Evolutionary conservation across 768 basidiomycete genomes (phyloP).

Genomic region (Mycena galopus): DNA sequence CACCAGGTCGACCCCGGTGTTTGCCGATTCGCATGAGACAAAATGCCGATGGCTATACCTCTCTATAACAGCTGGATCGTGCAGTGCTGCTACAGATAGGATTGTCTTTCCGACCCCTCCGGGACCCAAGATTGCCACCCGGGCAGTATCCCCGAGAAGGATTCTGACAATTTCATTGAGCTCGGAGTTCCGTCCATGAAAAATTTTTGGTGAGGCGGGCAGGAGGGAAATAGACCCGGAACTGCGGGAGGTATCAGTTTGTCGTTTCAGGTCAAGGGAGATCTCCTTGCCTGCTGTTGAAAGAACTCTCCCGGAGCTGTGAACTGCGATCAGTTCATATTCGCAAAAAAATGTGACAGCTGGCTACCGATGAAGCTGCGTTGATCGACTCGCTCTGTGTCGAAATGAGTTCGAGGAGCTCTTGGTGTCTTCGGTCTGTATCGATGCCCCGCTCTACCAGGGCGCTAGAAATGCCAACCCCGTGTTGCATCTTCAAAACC

Average conservation of each 20-base stretch:
- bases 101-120: no score
- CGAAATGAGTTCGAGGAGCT: conserved; percentile 4
- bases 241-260: no score
- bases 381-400: conserved; percentile 3
- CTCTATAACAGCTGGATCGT: neutral
- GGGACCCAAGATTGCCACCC: no score
- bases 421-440: conserved; percentile 4
- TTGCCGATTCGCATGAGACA: conserved; percentile 11
- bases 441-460: conserved; percentile 1
- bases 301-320: conserved; percentile 1
- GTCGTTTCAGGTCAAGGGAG: no score
- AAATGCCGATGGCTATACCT: conserved; percentile 2
- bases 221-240: no score
- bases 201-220: no score
- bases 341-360: neutral
- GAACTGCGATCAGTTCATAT: conserved; percentile 1
- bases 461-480: neutral
- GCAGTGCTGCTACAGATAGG: neutral
- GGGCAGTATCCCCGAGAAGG: no score
- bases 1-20: neutral
- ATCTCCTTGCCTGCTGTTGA: conserved; percentile 1
- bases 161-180: no score
- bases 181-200: no score
- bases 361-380: conserved; percentile 1
- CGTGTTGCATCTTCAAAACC: conserved; percentile 1